A percentile compares a stretch with the other conserved stretches of the same genome.
These are phyloP conservation scores for Mallotus repandus DNA, from an alignment of 441 rosid genomes.

Conservation along the genomic window DNA sequence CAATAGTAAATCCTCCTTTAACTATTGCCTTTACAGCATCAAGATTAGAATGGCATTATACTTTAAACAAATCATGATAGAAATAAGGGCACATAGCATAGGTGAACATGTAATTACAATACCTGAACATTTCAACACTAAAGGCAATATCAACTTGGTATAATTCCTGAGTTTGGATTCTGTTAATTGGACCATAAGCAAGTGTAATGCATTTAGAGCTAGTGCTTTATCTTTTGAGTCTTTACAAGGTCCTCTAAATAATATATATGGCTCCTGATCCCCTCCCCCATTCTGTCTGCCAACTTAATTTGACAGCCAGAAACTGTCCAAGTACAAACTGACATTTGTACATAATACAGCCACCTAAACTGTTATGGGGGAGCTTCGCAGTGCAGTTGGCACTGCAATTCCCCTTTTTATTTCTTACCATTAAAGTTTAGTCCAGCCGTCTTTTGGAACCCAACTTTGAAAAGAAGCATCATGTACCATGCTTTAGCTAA, in stretches of 20 bases:
- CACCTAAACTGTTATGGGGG: no score
- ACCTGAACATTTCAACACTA: neutral
- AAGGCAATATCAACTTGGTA: neutral
- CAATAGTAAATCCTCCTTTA: neutral
- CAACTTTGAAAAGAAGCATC: no score
- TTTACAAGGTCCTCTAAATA: neutral
- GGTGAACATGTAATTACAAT: neutral
- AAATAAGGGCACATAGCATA: neutral
- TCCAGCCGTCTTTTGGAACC: no score
- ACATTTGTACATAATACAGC: no score
- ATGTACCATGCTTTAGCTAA: no score
- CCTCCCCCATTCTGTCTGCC: neutral
- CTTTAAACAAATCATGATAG: neutral
- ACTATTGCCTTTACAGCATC: neutral
- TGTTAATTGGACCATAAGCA: neutral
- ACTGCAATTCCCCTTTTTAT: no score
- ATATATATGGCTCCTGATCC: neutral
- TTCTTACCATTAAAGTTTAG: no score
- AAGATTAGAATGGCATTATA: neutral
- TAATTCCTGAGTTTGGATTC: neutral
- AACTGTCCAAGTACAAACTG: neutral
- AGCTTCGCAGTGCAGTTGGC: no score
- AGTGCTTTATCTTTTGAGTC: neutral
- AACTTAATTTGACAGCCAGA: neutral
- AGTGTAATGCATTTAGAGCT: neutral